These are phyloP conservation scores for Falciphora oryzae DNA, from an alignment of 2,329 filamentous ascomycete genomes.

Conservation along the genomic window DNA sequence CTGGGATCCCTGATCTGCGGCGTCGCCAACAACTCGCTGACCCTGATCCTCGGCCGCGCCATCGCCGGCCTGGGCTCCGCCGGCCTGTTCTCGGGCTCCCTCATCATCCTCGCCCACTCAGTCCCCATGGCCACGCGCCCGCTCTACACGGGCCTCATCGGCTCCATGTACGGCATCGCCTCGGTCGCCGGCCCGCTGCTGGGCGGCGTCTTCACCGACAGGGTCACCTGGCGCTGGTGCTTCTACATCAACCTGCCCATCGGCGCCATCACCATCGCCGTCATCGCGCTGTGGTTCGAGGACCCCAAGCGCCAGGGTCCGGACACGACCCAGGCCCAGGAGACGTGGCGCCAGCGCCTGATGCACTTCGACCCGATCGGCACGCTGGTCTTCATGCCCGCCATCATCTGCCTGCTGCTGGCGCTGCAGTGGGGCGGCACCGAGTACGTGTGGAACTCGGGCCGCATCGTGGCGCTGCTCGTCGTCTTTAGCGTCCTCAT, in stretches of 20 bases:
- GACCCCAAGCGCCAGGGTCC: slow-evolving; percentile 11
- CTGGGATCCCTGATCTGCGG: slow-evolving; percentile 30
- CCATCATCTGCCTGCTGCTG: slow-evolving; percentile 36
- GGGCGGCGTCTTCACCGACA: slow-evolving; percentile 21
- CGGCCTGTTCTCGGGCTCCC: slow-evolving; percentile 32
- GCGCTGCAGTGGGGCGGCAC: slow-evolving; percentile 38
- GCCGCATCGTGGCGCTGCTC: slow-evolving; percentile 27
- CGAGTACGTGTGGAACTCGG: slow-evolving; percentile 26
- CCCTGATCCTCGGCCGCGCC: slow-evolving; percentile 20
- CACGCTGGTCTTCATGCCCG: slow-evolving; percentile 16
- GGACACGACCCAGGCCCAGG: background rate
- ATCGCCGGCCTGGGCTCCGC: slow-evolving; percentile 27
- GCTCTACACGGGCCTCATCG: slow-evolving; percentile 27
- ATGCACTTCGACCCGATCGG: slow-evolving; percentile 24
- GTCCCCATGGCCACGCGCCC: slow-evolving; percentile 17
- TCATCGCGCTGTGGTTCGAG: slow-evolving; percentile 17
- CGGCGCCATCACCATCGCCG: slow-evolving; percentile 20
- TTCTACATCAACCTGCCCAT: slow-evolving; percentile 28
- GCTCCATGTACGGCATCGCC: slow-evolving; percentile 36
- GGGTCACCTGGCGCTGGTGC: slow-evolving; percentile 27
- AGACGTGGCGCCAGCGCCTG: slow-evolving; percentile 29
- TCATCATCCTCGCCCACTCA: slow-evolving; percentile 26
- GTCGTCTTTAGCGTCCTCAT: slow-evolving; percentile 24
- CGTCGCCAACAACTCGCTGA: slow-evolving; percentile 17
- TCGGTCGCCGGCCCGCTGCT: slow-evolving; percentile 19